These are phyloP conservation scores for Fusarium foetens DNA, from an alignment of 2,329 filamentous ascomycete genomes.

Conservation along the genomic window DNA sequence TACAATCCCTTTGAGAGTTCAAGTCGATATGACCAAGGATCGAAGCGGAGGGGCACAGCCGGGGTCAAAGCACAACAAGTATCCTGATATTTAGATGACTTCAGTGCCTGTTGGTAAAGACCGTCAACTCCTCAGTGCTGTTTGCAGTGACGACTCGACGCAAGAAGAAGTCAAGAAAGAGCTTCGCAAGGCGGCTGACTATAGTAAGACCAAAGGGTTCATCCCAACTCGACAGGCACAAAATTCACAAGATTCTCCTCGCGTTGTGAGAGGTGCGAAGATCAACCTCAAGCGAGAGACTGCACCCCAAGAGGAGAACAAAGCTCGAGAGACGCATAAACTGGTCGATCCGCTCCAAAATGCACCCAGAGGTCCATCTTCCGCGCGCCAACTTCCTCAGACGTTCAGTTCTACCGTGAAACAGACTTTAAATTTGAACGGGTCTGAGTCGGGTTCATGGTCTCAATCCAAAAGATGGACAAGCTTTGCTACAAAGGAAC, in stretches of 20 bases:
- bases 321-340: neutral
- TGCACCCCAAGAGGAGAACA: neutral
- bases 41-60: neutral
- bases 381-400: slow-evolving; percentile 6
- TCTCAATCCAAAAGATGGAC: slow-evolving; percentile 54
- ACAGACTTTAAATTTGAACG: neutral
- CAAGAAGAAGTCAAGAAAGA: slow-evolving; percentile 14
- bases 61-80: slow-evolving; percentile 2
- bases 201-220: slow-evolving; percentile 21
- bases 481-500: slow-evolving; percentile 49
- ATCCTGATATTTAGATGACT: slow-evolving; percentile 28
- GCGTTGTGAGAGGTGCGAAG: neutral
- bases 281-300: neutral
- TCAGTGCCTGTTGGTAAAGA: slow-evolving; percentile 25
- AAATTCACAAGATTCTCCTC: slow-evolving; percentile 2
- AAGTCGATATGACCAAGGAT: slow-evolving; percentile 16
- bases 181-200: slow-evolving; percentile 13
- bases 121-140: slow-evolving; percentile 5
- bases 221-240: slow-evolving; percentile 33
- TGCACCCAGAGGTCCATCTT: slow-evolving; percentile 24
- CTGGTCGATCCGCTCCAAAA: slow-evolving; percentile 4
- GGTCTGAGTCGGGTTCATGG: slow-evolving; percentile 46
- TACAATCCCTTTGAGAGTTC: neutral
- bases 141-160: neutral
- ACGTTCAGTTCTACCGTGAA: slow-evolving; percentile 18